A percentile compares a stretch with the other conserved stretches of the same genome.
Evolutionary conservation across 805 yeast species (phyloP).

Genomic region (Metschnikowia proteae): DNA sequence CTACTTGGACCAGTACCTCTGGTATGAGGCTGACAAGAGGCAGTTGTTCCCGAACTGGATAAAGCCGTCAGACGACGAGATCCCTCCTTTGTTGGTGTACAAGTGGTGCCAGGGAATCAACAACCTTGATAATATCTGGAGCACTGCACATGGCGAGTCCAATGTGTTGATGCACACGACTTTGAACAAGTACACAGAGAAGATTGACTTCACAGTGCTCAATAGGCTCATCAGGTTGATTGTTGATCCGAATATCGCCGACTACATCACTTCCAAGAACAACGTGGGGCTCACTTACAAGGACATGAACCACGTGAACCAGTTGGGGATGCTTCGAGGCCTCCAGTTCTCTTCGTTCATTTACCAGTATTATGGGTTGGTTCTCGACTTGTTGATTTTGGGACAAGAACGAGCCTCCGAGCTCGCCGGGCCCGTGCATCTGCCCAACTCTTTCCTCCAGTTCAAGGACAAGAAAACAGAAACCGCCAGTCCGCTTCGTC

Average conservation of each 20-base stretch:
- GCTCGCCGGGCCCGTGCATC: conserved; percentile 70
- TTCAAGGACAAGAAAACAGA: conserved; percentile 59
- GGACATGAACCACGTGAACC: conserved; percentile 93
- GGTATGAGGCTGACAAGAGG: conserved; percentile 92
- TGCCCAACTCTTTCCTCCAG: conserved; percentile 77
- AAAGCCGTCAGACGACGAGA: conserved; percentile 90
- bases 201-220: conserved; percentile 80
- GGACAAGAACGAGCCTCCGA: conserved; percentile 87
- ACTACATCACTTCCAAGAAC: conserved; percentile 88
- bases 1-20: conserved; percentile 87
- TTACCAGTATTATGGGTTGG: conserved; percentile 84
- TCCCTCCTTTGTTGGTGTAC: conserved; percentile 86
- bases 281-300: conserved; percentile 79
- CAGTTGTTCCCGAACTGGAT: conserved; percentile 93
- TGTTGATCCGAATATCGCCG: conserved; percentile 89
- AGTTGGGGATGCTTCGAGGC: conserved; percentile 84
- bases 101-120: conserved; percentile 94
- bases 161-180: conserved; percentile 82
- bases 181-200: conserved; percentile 69
- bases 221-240: conserved; percentile 77
- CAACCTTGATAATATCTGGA: conserved; percentile 77
- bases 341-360: conserved; percentile 87
- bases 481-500: conserved; percentile 66
- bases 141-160: conserved; percentile 65
- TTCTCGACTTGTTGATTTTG: conserved; percentile 72